These are phyloP conservation scores for Evernia prunastri DNA, from an alignment of 495 filamentous ascomycete species.

Conservation along the genomic window DNA sequence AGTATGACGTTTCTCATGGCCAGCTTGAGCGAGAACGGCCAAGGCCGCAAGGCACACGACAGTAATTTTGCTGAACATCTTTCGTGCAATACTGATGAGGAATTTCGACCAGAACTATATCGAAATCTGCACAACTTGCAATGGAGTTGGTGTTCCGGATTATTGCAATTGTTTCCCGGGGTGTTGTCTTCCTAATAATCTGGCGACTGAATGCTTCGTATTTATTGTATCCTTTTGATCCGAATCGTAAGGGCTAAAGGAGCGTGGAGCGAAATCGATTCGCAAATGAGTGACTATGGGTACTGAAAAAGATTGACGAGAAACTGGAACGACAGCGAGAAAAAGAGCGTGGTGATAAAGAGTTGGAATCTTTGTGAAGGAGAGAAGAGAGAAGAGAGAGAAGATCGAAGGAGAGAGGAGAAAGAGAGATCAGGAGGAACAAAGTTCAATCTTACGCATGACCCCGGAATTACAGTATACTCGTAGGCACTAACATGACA, in stretches of 20 bases:
- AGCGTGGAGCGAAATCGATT: constrained; percentile 44
- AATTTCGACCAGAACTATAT: no score
- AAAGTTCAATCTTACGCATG: constrained; percentile 7
- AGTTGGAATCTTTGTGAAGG: neutral
- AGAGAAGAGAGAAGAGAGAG: constrained; percentile 9
- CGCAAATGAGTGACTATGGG: constrained; percentile 44
- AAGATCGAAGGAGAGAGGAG: neutral
- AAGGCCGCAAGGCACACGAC: constrained; percentile 44
- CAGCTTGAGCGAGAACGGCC: constrained; percentile 38
- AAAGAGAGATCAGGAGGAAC: constrained; percentile 12
- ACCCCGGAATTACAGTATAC: neutral
- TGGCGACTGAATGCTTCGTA: constrained; percentile 7
- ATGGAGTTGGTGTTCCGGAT: constrained; percentile 5
- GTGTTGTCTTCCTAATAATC: neutral
- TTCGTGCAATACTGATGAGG: no score
- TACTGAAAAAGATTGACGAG: constrained; percentile 29
- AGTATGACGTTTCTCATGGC: constrained; percentile 29
- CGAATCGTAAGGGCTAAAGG: constrained; percentile 24
- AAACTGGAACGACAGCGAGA: constrained; percentile 22
- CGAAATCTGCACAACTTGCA: no score
- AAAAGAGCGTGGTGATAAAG: constrained; percentile 24
- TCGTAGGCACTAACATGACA: no score
- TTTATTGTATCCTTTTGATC: constrained; percentile 12
- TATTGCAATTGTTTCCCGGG: neutral
- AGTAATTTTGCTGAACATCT: constrained; percentile 42